Evolutionary conservation across 441 rosid genomes (phyloP).

Genomic region (Eruca vesicaria): DNA sequence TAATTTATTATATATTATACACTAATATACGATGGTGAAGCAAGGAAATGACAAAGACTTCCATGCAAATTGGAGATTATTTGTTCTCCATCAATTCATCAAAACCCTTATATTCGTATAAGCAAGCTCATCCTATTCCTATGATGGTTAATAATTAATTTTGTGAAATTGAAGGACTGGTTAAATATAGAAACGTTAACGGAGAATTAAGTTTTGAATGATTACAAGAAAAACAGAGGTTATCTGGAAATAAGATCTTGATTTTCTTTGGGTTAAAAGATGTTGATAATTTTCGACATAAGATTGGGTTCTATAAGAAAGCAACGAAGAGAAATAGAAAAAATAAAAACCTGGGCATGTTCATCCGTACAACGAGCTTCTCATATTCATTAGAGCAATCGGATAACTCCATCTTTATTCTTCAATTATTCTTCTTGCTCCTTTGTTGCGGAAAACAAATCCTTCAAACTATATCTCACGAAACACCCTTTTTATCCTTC

Average conservation of each 20-base stretch:
- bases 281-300: not conserved
- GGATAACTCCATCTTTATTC: slow-evolving; percentile 63
- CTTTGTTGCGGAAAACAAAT: slow-evolving; percentile 1
- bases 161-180: not conserved
- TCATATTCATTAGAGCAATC: slow-evolving; percentile 77
- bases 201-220: not conserved
- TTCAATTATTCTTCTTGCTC: not conserved
- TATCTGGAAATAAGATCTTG: not conserved
- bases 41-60: slow-evolving; percentile 16
- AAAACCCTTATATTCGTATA: not conserved
- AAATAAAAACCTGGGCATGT: slow-evolving; percentile 71
- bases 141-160: not conserved
- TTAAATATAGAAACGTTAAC: not conserved
- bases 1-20: slow-evolving; percentile 2
- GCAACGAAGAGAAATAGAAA: not conserved
- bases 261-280: not conserved
- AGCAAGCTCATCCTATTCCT: not conserved
- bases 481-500: not conserved
- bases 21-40: slow-evolving; percentile 19
- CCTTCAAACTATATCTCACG: not conserved
- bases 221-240: not conserved
- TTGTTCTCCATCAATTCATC: slow-evolving; percentile 2
- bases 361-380: slow-evolving; percentile 86
- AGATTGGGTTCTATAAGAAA: not conserved
- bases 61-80: slow-evolving; percentile 8